Conservation (phyloP, 805 yeast genomes). For the Lipomyces yamanashiensis region DNA sequence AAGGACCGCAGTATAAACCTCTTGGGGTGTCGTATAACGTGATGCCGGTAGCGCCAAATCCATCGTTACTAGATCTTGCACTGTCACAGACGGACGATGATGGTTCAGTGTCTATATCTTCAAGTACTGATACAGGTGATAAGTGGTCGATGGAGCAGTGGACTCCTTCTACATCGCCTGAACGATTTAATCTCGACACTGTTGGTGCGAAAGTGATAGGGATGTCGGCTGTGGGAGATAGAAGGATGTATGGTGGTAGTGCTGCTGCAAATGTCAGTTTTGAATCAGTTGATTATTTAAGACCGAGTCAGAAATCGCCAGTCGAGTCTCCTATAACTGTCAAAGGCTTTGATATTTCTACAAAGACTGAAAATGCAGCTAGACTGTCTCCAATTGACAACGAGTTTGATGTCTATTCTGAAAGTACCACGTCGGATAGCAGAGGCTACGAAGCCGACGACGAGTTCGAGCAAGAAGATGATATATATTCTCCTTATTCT, state of each 20-base stretch:
- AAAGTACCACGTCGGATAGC: no score
- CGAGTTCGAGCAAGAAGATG: not conserved
- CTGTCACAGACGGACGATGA: not conserved
- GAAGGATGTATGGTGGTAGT: not conserved
- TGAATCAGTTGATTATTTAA: not conserved
- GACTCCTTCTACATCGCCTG: slow-evolving; percentile 6
- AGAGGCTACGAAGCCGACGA: not conserved
- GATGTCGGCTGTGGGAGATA: not conserved
- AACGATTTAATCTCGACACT: not conserved
- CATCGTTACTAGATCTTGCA: no score
- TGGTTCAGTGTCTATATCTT: not conserved
- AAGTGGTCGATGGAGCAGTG: not conserved
- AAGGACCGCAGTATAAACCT: not conserved
- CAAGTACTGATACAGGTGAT: not conserved
- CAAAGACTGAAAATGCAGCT: not conserved
- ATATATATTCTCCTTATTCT: not conserved
- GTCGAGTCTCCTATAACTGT: no score
- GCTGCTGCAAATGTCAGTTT: not conserved
- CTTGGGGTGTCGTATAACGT: not conserved
- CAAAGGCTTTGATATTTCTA: not conserved
- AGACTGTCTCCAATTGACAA: no score
- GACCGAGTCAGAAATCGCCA: not conserved
- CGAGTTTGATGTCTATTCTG: no score
- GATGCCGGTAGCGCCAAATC: not conserved
- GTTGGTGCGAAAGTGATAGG: not conserved